Evolutionary conservation across 2,329 filamentous ascomycete genomes (phyloP).

Genomic region (Hypocreales sp.): DNA sequence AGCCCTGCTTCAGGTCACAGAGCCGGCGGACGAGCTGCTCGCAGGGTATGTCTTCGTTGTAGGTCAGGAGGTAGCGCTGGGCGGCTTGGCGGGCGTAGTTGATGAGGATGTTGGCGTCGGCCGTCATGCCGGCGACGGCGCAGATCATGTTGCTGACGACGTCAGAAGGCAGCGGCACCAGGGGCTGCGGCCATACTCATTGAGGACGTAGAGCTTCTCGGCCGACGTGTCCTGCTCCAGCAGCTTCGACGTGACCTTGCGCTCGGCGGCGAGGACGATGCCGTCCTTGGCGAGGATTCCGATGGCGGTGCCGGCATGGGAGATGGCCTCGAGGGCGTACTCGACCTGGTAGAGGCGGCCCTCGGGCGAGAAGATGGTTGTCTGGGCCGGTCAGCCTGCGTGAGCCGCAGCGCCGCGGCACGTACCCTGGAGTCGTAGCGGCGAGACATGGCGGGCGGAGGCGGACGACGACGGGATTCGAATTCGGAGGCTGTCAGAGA

Average conservation of each 20-base stretch:
- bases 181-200: constrained; percentile 54
- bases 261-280: constrained; percentile 92
- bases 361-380: constrained; percentile 99
- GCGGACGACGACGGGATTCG: constrained; percentile 1
- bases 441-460: constrained; percentile 59
- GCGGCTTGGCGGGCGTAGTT: constrained; percentile 97
- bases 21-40: constrained; percentile 93
- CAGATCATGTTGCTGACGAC: constrained; percentile 94
- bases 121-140: constrained; percentile 96
- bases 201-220: constrained; percentile 98
- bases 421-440: constrained; percentile 93
- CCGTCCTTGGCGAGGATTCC: constrained; percentile 96
- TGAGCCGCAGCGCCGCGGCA: constrained; percentile 7
- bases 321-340: constrained; percentile 98
- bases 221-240: constrained; percentile 98
- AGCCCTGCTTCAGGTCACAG: constrained; percentile 97
- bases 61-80: constrained; percentile 94
- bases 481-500: too few relatives aligned
- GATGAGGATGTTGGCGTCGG: constrained; percentile 99
- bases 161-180: not conserved
- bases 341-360: constrained; percentile 97
- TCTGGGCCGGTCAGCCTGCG: constrained; percentile 39
- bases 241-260: constrained; percentile 98
- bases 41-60: constrained; percentile 99
- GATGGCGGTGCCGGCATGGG: constrained; percentile 90